Evolutionary conservation across 2,329 filamentous ascomycete genomes (phyloP).

Genomic region (Pseudopithomyces maydicus): DNA sequence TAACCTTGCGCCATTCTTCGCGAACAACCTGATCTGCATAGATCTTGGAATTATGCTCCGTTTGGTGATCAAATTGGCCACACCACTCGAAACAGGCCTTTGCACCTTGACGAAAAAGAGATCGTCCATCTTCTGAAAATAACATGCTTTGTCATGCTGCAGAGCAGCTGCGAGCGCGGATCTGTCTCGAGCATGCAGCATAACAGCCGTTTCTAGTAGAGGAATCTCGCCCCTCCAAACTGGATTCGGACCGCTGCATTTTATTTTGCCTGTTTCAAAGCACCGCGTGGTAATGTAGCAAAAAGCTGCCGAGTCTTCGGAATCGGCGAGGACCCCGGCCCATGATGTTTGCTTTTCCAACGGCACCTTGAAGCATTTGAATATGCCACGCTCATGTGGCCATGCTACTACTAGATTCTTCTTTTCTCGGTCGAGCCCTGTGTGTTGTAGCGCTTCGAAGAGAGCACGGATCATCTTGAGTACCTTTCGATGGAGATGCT

Average conservation of each 20-base stretch:
- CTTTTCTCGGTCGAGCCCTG: no score
- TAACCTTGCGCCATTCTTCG: background rate
- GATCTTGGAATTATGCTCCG: background rate
- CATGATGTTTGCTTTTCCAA: background rate
- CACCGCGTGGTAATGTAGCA: background rate
- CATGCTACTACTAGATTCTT: background rate
- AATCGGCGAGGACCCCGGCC: background rate
- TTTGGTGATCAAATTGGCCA: background rate
- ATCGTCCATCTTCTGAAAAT: background rate
- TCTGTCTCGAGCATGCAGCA: background rate
- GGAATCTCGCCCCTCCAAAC: background rate
- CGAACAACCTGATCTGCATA: background rate
- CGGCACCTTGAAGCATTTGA: conserved; percentile 1
- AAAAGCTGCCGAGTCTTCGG: background rate
- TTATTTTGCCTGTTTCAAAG: background rate
- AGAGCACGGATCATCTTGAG: background rate
- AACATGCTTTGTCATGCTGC: background rate
- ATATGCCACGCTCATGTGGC: background rate
- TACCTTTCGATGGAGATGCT: background rate
- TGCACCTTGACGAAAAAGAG: background rate
- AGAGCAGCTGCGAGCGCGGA: background rate
- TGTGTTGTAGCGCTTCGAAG: no score
- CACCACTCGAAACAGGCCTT: background rate
- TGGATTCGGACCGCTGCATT: background rate
- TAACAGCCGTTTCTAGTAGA: no score